A percentile compares a stretch with the other conserved stretches of the same genome.
These are phyloP conservation scores for Solanum pennellii DNA, from an alignment of 257 asterid species.

Conservation along the genomic window DNA sequence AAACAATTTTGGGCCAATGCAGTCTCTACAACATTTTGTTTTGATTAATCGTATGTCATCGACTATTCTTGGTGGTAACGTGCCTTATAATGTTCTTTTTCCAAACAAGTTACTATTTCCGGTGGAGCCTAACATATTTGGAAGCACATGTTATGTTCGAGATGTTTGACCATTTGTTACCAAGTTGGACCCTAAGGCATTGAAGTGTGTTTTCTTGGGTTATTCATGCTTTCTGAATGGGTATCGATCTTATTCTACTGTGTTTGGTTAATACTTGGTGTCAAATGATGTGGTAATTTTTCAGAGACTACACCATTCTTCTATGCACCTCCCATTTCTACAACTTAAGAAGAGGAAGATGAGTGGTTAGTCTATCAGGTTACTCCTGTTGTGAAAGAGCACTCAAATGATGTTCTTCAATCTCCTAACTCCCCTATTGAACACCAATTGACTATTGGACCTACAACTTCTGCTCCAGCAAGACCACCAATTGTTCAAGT, in stretches of 20 bases:
- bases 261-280: neutral
- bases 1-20: neutral
- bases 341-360: neutral
- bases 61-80: neutral
- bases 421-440: neutral
- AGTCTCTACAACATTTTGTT: neutral
- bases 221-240: neutral
- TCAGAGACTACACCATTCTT: neutral
- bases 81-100: neutral
- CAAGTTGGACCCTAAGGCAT: neutral
- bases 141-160: neutral
- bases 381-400: neutral
- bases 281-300: too few species aligned
- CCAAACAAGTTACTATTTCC: neutral
- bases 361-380: neutral
- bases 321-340: neutral
- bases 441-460: too few species aligned
- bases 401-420: neutral
- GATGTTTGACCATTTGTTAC: neutral
- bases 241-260: too few species aligned
- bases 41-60: neutral
- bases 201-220: neutral
- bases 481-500: too few species aligned
- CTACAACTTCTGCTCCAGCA: too few species aligned
- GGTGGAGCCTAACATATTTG: neutral